Base-by-base conservation (phyloP, 2,329 filamentous ascomycete genomes). In the Dactylellina parvicollis region DNA sequence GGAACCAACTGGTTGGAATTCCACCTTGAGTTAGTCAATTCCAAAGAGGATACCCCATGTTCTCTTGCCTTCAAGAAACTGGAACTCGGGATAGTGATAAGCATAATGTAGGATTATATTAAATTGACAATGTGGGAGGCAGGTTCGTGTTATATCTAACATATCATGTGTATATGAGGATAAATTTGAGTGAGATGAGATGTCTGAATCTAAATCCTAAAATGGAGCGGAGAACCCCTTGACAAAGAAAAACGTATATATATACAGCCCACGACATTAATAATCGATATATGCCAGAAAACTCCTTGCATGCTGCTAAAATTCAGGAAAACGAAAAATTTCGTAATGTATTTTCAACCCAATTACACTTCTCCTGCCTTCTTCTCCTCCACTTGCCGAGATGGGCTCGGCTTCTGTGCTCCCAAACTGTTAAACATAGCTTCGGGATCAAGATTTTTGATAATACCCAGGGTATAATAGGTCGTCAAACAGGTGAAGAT, bases 401-500 rank as follows among this genome's bases (percentile, higher is more conserved):
- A 9, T 20, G 0, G 32, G 34, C 34, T 49, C 34, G 10, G n/a
- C 14, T 16, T 20, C 24, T 8, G 32, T 22, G 22, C 40, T 0
- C 36, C 59, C n/a, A 49, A 12, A 16, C 12, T 24, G 7, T 32
- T 34, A 24, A 65, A 72, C 14, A 65, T 34, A 4, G 36, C 38
- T 14, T 59, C 50, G 4, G 50, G 4, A 28, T 62, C 34, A 3
- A 64, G 10, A 16, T 20, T 46, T 10, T 60, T 54, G 16, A 60
- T 20, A 7, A 34, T 24, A 10, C 47, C 14, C 2, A 55, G 4
- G 18, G 36, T n/a, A 20, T 57, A 54, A 46, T 61, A 72, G 0
- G 59, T 49, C 4, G 67, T 65, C 18, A 72, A n/a, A 38, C 32
- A 38, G 7, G 52, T 22, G 34, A 72, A 72, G 10, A 72, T 47